Percentiles rank a stretch among this genome's conserved stretches.
phyloP scores from a whole-genome alignment of 2,329 filamentous ascomycete species.

The Tolypocladium ophioglossoides region DNA sequence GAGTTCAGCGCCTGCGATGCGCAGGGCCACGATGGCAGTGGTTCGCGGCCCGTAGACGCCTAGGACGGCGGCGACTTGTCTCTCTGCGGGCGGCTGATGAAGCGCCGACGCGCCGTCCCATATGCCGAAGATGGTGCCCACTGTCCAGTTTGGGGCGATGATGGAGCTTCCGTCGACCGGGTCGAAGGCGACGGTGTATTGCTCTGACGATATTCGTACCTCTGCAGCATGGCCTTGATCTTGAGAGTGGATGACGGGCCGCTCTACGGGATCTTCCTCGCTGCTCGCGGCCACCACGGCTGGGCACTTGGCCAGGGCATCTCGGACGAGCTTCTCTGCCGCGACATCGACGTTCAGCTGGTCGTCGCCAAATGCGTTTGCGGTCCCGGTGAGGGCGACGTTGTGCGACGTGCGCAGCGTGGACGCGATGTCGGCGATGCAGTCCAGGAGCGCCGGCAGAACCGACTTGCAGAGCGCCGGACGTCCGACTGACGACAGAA shows the following conservation, averaged over 20 bases:
- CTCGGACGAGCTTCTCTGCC: slow-evolving; percentile 37
- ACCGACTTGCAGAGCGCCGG: slow-evolving; percentile 30
- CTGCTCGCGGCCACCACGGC: slow-evolving; percentile 41
- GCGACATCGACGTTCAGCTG: slow-evolving; percentile 48
- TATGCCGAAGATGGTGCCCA: slow-evolving; percentile 49
- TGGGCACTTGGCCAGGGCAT: slow-evolving; percentile 30
- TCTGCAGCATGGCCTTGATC: background rate
- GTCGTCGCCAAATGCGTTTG: slow-evolving; percentile 48
- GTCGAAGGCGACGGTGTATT: slow-evolving; percentile 51
- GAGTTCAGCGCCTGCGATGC: slow-evolving; percentile 26
- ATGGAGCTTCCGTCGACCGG: slow-evolving; percentile 54
- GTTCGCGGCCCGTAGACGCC: slow-evolving; percentile 46
- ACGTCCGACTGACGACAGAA: background rate
- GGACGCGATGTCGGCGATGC: slow-evolving; percentile 32
- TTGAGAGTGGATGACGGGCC: slow-evolving; percentile 11
- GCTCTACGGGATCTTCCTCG: slow-evolving; percentile 50
- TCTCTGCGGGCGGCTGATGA: slow-evolving; percentile 21
- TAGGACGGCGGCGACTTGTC: slow-evolving; percentile 38
- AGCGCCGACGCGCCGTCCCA: slow-evolving; percentile 42
- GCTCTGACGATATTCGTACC: slow-evolving; percentile 19
- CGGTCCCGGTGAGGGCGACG: slow-evolving; percentile 35
- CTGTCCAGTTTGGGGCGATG: slow-evolving; percentile 46
- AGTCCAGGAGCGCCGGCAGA: slow-evolving; percentile 35
- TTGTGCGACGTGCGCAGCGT: slow-evolving; percentile 32
- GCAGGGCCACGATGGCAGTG: slow-evolving; percentile 43